Evolutionary conservation across 2,329 filamentous ascomycete genomes (phyloP).

Genomic region (Fusarium acutatum): DNA sequence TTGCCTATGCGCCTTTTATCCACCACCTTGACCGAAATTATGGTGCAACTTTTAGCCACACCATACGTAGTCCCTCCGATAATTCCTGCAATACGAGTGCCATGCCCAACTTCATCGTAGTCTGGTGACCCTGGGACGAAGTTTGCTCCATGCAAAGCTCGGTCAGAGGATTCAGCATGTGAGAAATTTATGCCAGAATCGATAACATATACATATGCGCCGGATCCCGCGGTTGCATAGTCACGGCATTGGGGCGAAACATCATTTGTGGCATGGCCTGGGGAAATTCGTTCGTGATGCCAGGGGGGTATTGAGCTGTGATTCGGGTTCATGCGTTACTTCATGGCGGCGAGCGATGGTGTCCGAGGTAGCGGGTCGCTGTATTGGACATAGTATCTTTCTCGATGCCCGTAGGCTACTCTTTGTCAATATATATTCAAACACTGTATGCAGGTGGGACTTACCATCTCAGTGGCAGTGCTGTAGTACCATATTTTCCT

Average conservation of each 20-base stretch:
- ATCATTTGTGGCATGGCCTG: neutral
- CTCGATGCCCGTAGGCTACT: neutral
- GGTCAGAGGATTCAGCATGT: neutral
- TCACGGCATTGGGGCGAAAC: neutral
- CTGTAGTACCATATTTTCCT: fast-evolving
- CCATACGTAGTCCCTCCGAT: constrained; percentile 1
- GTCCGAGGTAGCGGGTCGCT: fast-evolving
- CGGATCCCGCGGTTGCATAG: neutral
- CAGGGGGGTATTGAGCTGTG: no score
- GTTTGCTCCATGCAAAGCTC: neutral
- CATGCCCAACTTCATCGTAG: neutral
- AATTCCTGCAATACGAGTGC: neutral
- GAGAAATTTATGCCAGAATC: neutral
- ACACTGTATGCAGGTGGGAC: fast-evolving
- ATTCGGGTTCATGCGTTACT: no score
- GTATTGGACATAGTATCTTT: no score
- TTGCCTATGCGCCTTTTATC: neutral
- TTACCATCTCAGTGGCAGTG: neutral
- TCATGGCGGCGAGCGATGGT: neutral
- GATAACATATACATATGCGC: neutral
- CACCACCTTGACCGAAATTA: neutral
- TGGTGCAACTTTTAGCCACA: neutral
- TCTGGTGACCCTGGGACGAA: neutral
- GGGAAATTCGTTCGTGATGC: neutral
- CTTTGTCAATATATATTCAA: fast-evolving